Conservation (phyloP, 2,329 filamentous ascomycete species). For the Penicillium janthinellum region DNA sequence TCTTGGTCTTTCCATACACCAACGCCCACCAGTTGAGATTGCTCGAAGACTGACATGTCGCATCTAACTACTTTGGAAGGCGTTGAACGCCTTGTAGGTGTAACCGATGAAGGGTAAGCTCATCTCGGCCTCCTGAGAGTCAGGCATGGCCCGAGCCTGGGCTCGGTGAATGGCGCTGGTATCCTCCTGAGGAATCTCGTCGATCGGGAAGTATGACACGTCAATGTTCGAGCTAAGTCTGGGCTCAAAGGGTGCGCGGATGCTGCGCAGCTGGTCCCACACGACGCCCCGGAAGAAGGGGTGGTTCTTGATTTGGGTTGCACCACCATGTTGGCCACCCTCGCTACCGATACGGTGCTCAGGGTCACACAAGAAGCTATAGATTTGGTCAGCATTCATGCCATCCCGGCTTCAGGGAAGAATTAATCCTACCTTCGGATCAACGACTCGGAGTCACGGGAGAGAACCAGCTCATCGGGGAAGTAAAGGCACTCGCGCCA, state of each 20-base stretch:
- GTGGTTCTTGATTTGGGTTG: slow-evolving; percentile 89
- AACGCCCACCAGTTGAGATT: slow-evolving; percentile 11
- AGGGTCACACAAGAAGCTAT: slow-evolving; percentile 87
- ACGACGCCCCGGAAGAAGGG: slow-evolving; percentile 96
- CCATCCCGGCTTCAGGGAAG: slow-evolving; percentile 9
- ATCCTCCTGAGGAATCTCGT: slow-evolving; percentile 97
- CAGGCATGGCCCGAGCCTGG: slow-evolving; percentile 72
- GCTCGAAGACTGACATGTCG: slow-evolving; percentile 21
- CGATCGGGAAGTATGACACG: slow-evolving; percentile 97
- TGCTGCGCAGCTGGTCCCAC: slow-evolving; percentile 88
- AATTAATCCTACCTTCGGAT: slow-evolving; percentile 72
- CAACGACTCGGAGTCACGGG: slow-evolving; percentile 84
- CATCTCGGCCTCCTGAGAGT: slow-evolving; percentile 87
- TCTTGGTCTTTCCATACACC: slow-evolving; percentile 6
- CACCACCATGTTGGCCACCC: slow-evolving; percentile 63
- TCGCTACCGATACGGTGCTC: slow-evolving; percentile 85
- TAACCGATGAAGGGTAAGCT: slow-evolving; percentile 95
- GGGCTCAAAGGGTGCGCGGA: slow-evolving; percentile 94
- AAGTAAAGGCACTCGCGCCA: slow-evolving; percentile 96
- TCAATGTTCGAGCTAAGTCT: slow-evolving; percentile 91
- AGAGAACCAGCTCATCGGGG: slow-evolving; percentile 89
- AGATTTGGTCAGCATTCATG: slow-evolving; percentile 27
- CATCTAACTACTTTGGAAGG: slow-evolving; percentile 52
- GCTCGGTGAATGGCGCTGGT: slow-evolving; percentile 84
- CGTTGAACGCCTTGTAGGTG: slow-evolving; percentile 95